Evolutionary conservation across 2,329 filamentous ascomycete species (phyloP).

Genomic region (Colletotrichum abscissum): DNA sequence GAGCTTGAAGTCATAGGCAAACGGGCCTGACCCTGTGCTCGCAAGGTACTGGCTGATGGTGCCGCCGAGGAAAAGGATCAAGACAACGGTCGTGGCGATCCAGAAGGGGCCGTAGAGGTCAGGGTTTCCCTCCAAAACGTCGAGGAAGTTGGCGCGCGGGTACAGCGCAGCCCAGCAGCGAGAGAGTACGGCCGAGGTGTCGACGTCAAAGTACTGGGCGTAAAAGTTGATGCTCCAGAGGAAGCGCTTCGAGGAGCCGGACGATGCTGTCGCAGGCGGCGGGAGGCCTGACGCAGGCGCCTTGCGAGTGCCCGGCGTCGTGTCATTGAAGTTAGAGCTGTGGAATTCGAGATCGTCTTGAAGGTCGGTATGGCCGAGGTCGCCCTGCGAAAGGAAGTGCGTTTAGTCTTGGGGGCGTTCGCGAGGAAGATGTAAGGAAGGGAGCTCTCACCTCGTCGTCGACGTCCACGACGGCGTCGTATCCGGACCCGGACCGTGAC

Average conservation of each 20-base stretch:
- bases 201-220: slow-evolving; percentile 98
- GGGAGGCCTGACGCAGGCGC: slow-evolving; percentile 62
- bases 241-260: slow-evolving; percentile 76
- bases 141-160: slow-evolving; percentile 93
- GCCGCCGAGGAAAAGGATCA: slow-evolving; percentile 94
- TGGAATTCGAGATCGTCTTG: slow-evolving; percentile 99
- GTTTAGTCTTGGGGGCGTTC: slow-evolving; percentile 12
- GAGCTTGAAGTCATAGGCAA: slow-evolving; percentile 91
- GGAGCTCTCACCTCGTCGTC: slow-evolving; percentile 84
- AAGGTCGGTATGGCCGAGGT: slow-evolving; percentile 97
- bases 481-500: slow-evolving; percentile 78
- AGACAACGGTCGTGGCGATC: slow-evolving; percentile 97
- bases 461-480: slow-evolving; percentile 97
- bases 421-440: not conserved
- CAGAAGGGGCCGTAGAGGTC: slow-evolving; percentile 98
- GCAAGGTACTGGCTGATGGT: slow-evolving; percentile 94
- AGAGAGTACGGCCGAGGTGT: slow-evolving; percentile 87
- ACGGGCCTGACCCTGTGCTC: slow-evolving; percentile 74
- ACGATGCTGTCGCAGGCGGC: slow-evolving; percentile 64
- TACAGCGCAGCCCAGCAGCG: slow-evolving; percentile 91
- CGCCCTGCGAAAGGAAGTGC: slow-evolving; percentile 71
- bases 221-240: slow-evolving; percentile 96
- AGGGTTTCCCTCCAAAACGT: slow-evolving; percentile 95
- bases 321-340: slow-evolving; percentile 83
- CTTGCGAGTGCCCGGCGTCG: slow-evolving; percentile 60